phyloP scores from a whole-genome alignment of 176 grass and related monocot species.

The Hordeum marinum region DNA sequence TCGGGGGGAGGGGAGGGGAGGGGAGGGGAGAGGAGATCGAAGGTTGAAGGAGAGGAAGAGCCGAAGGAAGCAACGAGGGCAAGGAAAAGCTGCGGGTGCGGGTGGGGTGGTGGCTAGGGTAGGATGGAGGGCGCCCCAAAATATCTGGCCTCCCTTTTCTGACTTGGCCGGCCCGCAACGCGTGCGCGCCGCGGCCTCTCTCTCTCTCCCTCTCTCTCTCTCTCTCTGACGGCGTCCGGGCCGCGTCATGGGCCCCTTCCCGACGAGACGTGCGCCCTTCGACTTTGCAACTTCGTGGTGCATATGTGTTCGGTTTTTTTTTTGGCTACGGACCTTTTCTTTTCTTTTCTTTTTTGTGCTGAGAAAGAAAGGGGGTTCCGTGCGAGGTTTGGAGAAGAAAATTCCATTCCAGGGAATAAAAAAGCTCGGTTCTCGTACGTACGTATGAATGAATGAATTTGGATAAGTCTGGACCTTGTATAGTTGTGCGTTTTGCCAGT shows the following conservation, averaged over 20 bases:
- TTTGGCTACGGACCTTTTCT: neutral
- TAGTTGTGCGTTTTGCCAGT: no score
- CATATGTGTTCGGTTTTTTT: neutral
- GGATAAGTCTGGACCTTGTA: no score
- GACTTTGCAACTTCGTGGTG: neutral
- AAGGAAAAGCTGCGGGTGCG: neutral
- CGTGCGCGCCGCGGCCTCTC: neutral
- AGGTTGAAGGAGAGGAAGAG: neutral
- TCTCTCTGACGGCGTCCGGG: neutral
- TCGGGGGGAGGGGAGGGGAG: neutral
- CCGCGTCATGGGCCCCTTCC: neutral
- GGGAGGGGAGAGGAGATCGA: neutral
- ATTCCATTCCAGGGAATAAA: no score
- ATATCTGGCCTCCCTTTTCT: slow-evolving; percentile 22
- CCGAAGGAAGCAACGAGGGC: neutral
- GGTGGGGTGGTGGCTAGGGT: neutral
- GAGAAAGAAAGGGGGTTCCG: neutral
- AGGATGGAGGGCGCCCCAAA: neutral
- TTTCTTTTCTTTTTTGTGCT: no score
- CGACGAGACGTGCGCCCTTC: neutral
- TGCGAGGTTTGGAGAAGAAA: neutral
- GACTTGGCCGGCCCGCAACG: slow-evolving; percentile 19
- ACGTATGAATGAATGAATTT: no score
- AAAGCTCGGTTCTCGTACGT: no score
- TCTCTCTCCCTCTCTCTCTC: neutral